Evolutionary conservation across 1,139 yeast species (phyloP).

Genomic region (Pichia sp.): DNA sequence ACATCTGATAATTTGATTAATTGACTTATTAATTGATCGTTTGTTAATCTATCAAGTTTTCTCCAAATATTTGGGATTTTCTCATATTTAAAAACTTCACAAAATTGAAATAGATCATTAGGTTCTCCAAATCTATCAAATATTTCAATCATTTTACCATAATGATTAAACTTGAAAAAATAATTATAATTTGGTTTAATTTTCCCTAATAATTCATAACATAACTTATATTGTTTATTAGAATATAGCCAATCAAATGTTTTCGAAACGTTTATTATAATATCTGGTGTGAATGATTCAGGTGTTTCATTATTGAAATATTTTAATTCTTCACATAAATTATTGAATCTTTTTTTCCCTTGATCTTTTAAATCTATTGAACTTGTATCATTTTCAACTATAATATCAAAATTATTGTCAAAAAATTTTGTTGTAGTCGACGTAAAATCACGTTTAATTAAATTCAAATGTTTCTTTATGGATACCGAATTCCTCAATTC

Average conservation of each 20-base stretch:
- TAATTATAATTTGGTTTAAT: conserved; percentile 7
- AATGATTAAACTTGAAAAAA: conserved; percentile 14
- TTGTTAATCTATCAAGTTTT: conserved; percentile 6
- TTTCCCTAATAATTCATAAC: conserved; percentile 10
- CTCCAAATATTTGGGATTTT: conserved; percentile 14
- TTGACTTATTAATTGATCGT: conserved; percentile 4
- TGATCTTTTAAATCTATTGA: conserved; percentile 2
- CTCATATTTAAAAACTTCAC: conserved; percentile 12
- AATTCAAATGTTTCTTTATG: conserved; percentile 4
- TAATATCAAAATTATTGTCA: conserved; percentile 22
- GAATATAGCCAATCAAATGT: conserved; percentile 17
- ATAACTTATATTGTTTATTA: conserved; percentile 11
- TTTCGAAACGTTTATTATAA: conserved; percentile 11
- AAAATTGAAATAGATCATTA: conserved; percentile 13
- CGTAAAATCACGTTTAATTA: conserved; percentile 16
- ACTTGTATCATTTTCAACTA: conserved; percentile 13
- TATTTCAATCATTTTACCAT: conserved; percentile 10
- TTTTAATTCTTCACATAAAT: conserved; percentile 8
- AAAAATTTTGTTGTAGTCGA: conserved; percentile 20
- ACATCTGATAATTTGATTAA: conserved; percentile 6
- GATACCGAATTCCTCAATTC: conserved; percentile 4
- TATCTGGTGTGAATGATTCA: conserved; percentile 13
- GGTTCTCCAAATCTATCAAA: conserved; percentile 16
- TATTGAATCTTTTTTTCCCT: conserved; percentile 6
- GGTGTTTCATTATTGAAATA: conserved; percentile 8